Base-by-base conservation (phyloP, 2,329 filamentous ascomycete species). In the Chaetomium olivaceum region DNA sequence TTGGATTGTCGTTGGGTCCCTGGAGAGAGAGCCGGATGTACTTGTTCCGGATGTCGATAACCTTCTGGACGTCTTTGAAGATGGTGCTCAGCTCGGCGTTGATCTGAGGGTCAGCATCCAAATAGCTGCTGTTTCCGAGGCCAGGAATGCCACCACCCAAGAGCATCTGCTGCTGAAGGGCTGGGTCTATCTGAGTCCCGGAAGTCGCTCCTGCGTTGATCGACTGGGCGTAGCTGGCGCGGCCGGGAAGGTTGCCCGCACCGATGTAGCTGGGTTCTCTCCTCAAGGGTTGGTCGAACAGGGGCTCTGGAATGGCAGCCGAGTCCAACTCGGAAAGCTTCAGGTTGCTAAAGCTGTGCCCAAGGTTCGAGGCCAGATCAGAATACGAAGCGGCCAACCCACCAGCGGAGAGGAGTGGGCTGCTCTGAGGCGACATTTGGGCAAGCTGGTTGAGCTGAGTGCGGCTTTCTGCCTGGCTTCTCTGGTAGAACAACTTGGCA, bases 401-500 rank as follows among this genome's bases (percentile, higher is more conserved):
- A 31, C 62, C 63, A 3, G 70, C 64, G 0, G 72, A 68, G 46
- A 83, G 77, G 57, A 79, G 70, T 14, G 84, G 83, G 66, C 84
- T 86, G 16, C 77, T 79, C 23, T 79, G 77, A 11, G 82, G 80
- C 14, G 80, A 82, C 50, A 74, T 70, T 58, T 82, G 80, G 74
- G 75, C 61, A 75, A 76, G 75, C 78, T 80, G 64, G 71, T 75
- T 64, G 72, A 76, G 65, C 71, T 77, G 64, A 72, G 74, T 58
- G 70, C 71, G 75, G 68, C 36, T 67, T 33, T 89, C 90, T 65
- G 89, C 81, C 77, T 93, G 91, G 77, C 92, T 93, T 70, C 91
- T 86, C 79, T 97, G 94, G 77, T 97, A 99, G 80, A 98, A 96
- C 68, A 97, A 85, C 78, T 97, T 98, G 66, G 94, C 92, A 76